A percentile compares a stretch with the other conserved stretches of the same genome.
phyloP scores from a whole-genome alignment of 2,329 filamentous ascomycete species.

The Pseudocercospora pini-densiflorae region DNA sequence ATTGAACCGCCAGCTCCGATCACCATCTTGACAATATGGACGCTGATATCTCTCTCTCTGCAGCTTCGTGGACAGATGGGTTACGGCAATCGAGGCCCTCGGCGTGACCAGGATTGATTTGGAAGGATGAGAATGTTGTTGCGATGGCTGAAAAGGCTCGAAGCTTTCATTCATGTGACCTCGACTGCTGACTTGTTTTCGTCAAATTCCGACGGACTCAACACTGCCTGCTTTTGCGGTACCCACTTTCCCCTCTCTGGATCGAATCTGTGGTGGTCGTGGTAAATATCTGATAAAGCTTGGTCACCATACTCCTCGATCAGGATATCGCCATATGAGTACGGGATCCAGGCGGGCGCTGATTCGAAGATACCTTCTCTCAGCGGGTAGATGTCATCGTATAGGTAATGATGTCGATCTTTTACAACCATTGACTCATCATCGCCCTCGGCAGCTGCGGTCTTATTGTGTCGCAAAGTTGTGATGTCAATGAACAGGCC shows the following conservation, averaged over 20 bases:
- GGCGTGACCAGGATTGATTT: not conserved
- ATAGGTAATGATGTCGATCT: slow-evolving; percentile 59
- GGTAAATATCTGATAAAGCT: slow-evolving; percentile 53
- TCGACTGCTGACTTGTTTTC: slow-evolving; percentile 1
- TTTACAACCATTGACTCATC: slow-evolving; percentile 60
- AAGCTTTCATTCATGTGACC: not conserved
- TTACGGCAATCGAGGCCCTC: not conserved
- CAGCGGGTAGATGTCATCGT: slow-evolving; percentile 61
- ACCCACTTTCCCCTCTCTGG: slow-evolving; percentile 38
- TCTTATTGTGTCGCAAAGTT: slow-evolving; percentile 55
- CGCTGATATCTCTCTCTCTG: not conserved
- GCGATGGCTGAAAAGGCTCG: not conserved
- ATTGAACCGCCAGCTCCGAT: not conserved
- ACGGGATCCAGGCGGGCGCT: slow-evolving; percentile 59
- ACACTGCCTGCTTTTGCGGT: slow-evolving; percentile 24
- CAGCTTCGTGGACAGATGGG: not conserved
- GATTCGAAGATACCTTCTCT: slow-evolving; percentile 60
- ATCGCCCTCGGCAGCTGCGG: slow-evolving; percentile 36
- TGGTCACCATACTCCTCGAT: slow-evolving; percentile 59
- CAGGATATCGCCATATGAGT: slow-evolving; percentile 59
- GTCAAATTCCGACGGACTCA: slow-evolving; percentile 15
- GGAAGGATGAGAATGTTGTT: not conserved
- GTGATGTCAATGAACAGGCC: slow-evolving; percentile 68
- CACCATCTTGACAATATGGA: not conserved
- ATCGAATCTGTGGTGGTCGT: slow-evolving; percentile 50